Base-by-base conservation (phyloP, 2,329 filamentous ascomycete species). In the Scolecobasidium constrictum region DNA sequence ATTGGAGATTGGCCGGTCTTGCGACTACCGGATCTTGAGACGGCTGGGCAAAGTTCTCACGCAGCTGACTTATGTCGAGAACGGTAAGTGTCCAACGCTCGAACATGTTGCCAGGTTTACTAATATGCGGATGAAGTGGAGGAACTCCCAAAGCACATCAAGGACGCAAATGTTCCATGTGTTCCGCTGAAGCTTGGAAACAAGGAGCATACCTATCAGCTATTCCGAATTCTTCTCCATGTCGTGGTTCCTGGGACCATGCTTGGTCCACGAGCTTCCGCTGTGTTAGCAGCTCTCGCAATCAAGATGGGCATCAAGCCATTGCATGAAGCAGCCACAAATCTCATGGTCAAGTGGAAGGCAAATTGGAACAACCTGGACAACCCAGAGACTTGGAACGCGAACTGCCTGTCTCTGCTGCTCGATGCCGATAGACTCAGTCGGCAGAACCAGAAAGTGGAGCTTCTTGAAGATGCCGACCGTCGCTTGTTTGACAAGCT, bases 1-100 rank as follows among this genome's bases (percentile, higher is more conserved):
- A 9, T 56, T 73, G 1, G 70, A 73, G 43, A 71, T 74, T 45
- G 66, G 67, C 5, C 59, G 69, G 11, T 73, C 69, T 1, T 74
- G 71, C 50, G 63, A 73, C 40, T 57, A 63, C 39, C 58, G 56
- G 3, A 67, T 73, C 38, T 60, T 73, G 2, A 62, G 63, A 11
- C 64, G 69, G 0, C 56, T 74, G 2, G 66, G 70, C 5, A 62
- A 58, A 21, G 61, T 71, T 4, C 55, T 74, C 9, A 70, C 68
- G 0, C 62, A 60, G 4, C 50, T 73, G 4, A 67, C 64, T 2
- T 71, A 66, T 47, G 63, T 66, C 5, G 51, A 57, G 19, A 60
- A 59, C 2, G 26, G 26, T 31, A 9, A 9, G 26, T 31, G 9
- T n/a, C 26, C 26, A 9, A 31, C 9, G 9, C 26, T 31, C 26